phyloP scores from a whole-genome alignment of 768 basidiomycete genomes.

The Leccinum fibrillosum region DNA sequence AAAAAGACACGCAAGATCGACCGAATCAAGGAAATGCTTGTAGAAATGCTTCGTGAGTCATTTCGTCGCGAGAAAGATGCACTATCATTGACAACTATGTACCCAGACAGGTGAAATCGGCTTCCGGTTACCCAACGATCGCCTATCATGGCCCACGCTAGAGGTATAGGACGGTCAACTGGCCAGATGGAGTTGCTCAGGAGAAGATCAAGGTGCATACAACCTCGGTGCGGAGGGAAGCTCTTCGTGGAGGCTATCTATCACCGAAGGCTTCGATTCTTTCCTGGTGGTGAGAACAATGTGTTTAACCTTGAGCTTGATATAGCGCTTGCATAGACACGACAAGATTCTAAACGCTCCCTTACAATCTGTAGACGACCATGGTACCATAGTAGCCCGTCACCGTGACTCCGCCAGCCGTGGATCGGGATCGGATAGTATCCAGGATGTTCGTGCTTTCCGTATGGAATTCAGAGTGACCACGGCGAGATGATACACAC shows the following conservation, averaged over 20 bases:
- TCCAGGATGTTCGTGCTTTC: not conserved
- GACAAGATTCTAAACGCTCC: not conserved
- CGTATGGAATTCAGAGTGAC: not conserved
- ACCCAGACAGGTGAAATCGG: not conserved
- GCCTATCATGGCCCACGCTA: too few species aligned
- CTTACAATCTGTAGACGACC: not conserved
- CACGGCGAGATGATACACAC: too few species aligned
- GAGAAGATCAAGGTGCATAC: too few species aligned
- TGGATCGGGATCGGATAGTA: not conserved
- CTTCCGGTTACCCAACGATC: not conserved
- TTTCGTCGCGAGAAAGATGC: not conserved
- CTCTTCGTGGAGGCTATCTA: not conserved
- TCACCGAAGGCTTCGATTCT: not conserved
- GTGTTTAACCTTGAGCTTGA: not conserved
- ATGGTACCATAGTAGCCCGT: not conserved
- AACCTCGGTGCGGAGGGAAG: not conserved
- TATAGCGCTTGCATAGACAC: not conserved
- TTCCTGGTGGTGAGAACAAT: not conserved
- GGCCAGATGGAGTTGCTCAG: too few species aligned
- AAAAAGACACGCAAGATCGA: not conserved
- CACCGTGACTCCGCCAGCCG: not conserved
- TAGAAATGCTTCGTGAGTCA: slow-evolving; percentile 7
- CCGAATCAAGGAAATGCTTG: not conserved
- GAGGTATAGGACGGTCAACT: too few species aligned
- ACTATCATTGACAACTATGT: not conserved